These are phyloP conservation scores for Cladophialophora psammophila DNA, from an alignment of 2,329 filamentous ascomycete genomes.

Conservation along the genomic window DNA sequence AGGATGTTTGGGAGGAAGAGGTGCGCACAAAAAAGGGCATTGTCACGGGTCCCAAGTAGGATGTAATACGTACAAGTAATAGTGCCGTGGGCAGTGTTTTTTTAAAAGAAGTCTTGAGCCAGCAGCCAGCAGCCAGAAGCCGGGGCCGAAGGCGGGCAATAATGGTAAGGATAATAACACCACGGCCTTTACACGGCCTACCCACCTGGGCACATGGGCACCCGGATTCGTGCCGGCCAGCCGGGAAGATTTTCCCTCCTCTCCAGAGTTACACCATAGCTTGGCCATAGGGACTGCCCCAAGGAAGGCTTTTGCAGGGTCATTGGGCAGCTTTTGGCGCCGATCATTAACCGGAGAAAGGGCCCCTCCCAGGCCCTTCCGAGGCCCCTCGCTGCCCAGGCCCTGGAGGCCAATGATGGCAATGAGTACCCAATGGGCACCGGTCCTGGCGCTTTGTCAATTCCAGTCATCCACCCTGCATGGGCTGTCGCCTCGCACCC, in stretches of 20 bases:
- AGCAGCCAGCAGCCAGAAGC: not conserved
- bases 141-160: constrained; percentile 3
- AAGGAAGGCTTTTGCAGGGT: not conserved
- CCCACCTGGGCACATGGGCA: constrained; percentile 13
- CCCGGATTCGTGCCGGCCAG: constrained; percentile 4
- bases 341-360: constrained; percentile 23
- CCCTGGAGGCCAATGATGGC: not conserved
- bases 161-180: constrained; percentile 3
- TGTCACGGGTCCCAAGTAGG: constrained; percentile 15
- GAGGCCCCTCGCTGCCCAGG: not conserved
- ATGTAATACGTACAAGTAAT: not conserved
- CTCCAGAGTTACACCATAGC: not conserved
- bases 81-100: constrained; percentile 12
- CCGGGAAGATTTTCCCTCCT: not conserved
- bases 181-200: constrained; percentile 1
- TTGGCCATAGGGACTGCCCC: not conserved
- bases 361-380: not conserved
- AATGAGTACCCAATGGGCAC: constrained; percentile 10
- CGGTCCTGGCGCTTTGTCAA: constrained; percentile 21
- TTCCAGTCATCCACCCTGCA: constrained; percentile 22
- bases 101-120: not conserved
- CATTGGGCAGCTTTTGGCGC: constrained; percentile 20
- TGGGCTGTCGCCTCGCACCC: constrained; percentile 6
- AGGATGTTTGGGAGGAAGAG: constrained; percentile 6
- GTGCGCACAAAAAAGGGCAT: constrained; percentile 6